Percentiles rank a stretch among this genome's conserved stretches.
Evolutionary conservation across 495 filamentous ascomycete genomes (phyloP).

Genomic region (Hypomontagnella submonticulosa): DNA sequence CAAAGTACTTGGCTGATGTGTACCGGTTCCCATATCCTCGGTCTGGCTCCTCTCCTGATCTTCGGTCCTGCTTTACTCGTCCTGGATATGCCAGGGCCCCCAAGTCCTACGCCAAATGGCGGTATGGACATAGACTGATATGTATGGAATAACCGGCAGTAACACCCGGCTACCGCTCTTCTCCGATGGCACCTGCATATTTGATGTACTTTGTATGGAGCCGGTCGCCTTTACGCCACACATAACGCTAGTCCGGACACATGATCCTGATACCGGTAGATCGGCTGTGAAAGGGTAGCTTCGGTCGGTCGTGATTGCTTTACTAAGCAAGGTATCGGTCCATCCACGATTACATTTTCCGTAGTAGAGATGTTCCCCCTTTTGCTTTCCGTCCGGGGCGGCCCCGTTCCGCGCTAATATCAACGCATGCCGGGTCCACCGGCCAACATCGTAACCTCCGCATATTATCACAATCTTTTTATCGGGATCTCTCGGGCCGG

Average conservation of each 20-base stretch:
- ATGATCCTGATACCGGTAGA: slow-evolving; percentile 19
- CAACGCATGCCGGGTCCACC: background rate
- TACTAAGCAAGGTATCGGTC: slow-evolving; percentile 2
- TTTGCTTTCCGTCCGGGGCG: slow-evolving; percentile 13
- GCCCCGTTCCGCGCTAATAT: background rate
- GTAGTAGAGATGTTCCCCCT: background rate
- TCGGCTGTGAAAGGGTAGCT: slow-evolving; percentile 12
- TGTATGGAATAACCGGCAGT: slow-evolving; percentile 20
- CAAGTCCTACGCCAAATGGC: slow-evolving; percentile 30
- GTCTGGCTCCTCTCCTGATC: slow-evolving; percentile 24
- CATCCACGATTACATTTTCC: slow-evolving; percentile 5
- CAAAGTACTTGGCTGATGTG: slow-evolving; percentile 15
- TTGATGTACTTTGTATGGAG: slow-evolving; percentile 20
- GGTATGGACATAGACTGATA: slow-evolving; percentile 30
- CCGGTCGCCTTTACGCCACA: slow-evolving; percentile 2
- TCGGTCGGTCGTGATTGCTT: slow-evolving; percentile 18
- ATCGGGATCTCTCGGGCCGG: no score
- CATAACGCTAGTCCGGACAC: slow-evolving; percentile 4
- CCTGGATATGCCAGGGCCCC: slow-evolving; percentile 1
- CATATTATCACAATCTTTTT: background rate
- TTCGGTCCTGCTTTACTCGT: slow-evolving; percentile 11
- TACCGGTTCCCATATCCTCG: slow-evolving; percentile 21
- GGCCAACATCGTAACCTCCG: background rate
- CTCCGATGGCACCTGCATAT: slow-evolving; percentile 22
- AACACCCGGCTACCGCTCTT: slow-evolving; percentile 27